Percentiles rank a stretch among this genome's conserved stretches.
These are phyloP conservation scores for Zasmidium citrigriseum DNA, from an alignment of 2,329 filamentous ascomycete genomes.

Conservation along the genomic window DNA sequence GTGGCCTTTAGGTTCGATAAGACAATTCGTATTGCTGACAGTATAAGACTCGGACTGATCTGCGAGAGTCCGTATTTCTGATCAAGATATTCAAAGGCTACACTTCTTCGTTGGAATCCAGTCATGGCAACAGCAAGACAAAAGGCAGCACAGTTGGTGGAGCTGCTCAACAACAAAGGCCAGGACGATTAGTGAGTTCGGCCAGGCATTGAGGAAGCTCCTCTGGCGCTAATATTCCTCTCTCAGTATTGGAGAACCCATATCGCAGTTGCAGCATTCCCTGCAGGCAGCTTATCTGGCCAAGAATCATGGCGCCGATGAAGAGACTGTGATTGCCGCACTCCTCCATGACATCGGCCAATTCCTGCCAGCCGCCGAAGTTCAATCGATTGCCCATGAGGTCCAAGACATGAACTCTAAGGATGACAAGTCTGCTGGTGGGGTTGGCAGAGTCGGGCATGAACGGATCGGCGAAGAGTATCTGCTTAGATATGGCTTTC, in stretches of 20 bases:
- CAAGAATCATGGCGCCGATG: slow-evolving; percentile 17
- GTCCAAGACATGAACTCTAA: slow-evolving; percentile 19
- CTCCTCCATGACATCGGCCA: slow-evolving; percentile 48
- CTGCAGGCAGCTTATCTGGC: slow-evolving; percentile 34
- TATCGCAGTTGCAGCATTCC: slow-evolving; percentile 33
- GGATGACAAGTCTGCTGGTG: slow-evolving; percentile 9
- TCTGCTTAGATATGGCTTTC: slow-evolving; percentile 36
- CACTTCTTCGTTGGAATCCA: neutral
- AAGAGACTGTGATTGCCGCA: slow-evolving; percentile 38
- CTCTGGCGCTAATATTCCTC: neutral
- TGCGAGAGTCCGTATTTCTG: no score
- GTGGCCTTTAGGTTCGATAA: neutral
- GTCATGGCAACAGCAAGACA: slow-evolving; percentile 8
- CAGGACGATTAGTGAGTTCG: slow-evolving; percentile 25
- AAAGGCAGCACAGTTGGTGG: slow-evolving; percentile 12
- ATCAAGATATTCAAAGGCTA: no score
- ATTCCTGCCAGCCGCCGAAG: slow-evolving; percentile 35
- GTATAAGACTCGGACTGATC: no score
- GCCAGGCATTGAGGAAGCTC: neutral
- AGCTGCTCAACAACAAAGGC: slow-evolving; percentile 20
- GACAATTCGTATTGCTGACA: neutral
- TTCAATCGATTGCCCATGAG: slow-evolving; percentile 23
- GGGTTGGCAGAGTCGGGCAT: slow-evolving; percentile 40
- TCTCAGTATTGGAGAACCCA: slow-evolving; percentile 30
- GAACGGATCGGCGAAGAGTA: slow-evolving; percentile 41